Percentiles rank a stretch among this genome's conserved stretches.
Evolutionary conservation across 306 rosid genomes (phyloP).

Genomic region (Gastrolobium bilobum): DNA sequence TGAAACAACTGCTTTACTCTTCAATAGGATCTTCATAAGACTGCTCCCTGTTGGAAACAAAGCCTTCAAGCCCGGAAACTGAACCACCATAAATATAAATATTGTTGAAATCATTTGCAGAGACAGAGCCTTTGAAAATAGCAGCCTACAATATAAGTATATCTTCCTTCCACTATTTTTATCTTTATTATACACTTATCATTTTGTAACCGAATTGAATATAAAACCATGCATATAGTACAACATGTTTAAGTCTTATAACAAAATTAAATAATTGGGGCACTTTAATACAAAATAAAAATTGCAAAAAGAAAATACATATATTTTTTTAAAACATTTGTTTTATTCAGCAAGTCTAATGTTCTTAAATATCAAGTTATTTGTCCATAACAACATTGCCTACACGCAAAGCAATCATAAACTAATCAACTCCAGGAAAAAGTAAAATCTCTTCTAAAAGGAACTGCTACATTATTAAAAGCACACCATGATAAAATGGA

Average conservation of each 20-base stretch:
- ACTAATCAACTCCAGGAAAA: background rate
- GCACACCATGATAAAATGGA: background rate
- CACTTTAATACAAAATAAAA: background rate
- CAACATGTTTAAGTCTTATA: background rate
- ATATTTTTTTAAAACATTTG: background rate
- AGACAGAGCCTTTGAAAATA: constrained; percentile 20
- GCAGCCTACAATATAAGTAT: background rate
- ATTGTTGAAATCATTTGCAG: constrained; percentile 40
- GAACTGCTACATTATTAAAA: background rate
- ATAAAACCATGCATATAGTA: background rate
- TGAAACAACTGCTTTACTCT: constrained; percentile 79
- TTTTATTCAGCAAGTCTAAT: background rate
- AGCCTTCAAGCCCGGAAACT: constrained; percentile 99
- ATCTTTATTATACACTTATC: constrained; percentile 21
- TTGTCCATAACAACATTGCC: background rate
- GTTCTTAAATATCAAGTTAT: background rate
- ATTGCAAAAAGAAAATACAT: background rate
- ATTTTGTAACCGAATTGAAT: constrained; percentile 1
- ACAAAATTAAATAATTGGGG: background rate
- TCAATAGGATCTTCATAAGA: constrained; percentile 98
- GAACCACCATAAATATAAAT: constrained; percentile 54
- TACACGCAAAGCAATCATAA: background rate
- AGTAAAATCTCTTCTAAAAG: background rate
- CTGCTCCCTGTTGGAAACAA: constrained; percentile 99
- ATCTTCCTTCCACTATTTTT: background rate